These are phyloP conservation scores for Biscogniauxia sp. DNA, from an alignment of 2,329 filamentous ascomycete genomes.

Conservation along the genomic window DNA sequence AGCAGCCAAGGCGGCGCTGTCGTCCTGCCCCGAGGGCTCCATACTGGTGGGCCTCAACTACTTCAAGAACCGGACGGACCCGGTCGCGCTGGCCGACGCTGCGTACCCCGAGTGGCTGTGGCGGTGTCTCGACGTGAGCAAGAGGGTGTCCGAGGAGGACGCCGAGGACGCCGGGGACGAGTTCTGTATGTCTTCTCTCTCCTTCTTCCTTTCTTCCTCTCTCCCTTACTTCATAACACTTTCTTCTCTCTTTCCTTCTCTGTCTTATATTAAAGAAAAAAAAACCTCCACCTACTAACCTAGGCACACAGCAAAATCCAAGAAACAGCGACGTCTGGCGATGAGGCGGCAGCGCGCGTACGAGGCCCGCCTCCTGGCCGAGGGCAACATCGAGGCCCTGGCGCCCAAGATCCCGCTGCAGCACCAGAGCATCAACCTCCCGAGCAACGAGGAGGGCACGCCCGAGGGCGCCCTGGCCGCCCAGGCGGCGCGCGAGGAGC, in stretches of 20 bases:
- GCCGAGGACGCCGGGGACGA: constrained; percentile 63
- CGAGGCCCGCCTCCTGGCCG: constrained; percentile 59
- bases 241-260: background rate
- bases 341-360: constrained; percentile 59
- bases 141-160: constrained; percentile 46
- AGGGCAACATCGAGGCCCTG: constrained; percentile 64
- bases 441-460: constrained; percentile 44
- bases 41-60: constrained; percentile 74
- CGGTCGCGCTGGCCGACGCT: constrained; percentile 69
- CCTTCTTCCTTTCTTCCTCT: background rate
- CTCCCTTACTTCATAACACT: background rate
- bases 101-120: constrained; percentile 83
- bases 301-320: constrained; percentile 67
- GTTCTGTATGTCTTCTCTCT: constrained; percentile 63
- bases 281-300: background rate
- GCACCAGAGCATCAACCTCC: constrained; percentile 75
- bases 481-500: constrained; percentile 53
- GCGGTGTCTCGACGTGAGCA: constrained; percentile 63
- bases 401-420: constrained; percentile 70
- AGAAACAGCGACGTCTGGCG: constrained; percentile 73
- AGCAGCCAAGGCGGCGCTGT: constrained; percentile 32
- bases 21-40: constrained; percentile 65
- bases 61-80: constrained; percentile 69
- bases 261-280: background rate
- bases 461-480: constrained; percentile 47